Percentiles rank a stretch among this genome's conserved stretches.
Conservation (phyloP, 345 rosid species). For the Euphorbia lathyris region DNA sequence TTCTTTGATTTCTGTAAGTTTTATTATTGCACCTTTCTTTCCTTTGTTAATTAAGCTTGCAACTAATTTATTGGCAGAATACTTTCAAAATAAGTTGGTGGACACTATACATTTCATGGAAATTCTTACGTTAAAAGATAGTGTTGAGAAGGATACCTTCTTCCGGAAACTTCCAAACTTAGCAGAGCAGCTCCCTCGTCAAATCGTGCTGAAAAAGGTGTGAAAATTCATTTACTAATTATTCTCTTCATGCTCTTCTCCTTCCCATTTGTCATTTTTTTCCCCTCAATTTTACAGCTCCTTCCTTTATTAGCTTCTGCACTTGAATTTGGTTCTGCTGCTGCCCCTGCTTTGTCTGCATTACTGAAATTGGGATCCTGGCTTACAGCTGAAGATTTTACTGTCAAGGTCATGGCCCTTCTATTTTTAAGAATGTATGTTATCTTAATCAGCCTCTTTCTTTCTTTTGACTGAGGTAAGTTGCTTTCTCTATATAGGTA, state of each 20-base stretch:
- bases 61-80: slow-evolving; percentile 57
- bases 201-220: slow-evolving; percentile 92
- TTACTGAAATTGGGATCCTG: slow-evolving; percentile 94
- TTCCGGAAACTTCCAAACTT: slow-evolving; percentile 96
- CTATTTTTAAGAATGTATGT: slow-evolving; percentile 1
- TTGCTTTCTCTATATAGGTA: slow-evolving; percentile 43
- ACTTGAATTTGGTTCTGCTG: slow-evolving; percentile 98
- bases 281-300: slow-evolving; percentile 55
- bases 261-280: slow-evolving; percentile 26
- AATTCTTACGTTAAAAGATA: slow-evolving; percentile 90
- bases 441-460: neutral
- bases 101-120: slow-evolving; percentile 99
- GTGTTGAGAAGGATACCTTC: slow-evolving; percentile 92
- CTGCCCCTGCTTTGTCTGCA: slow-evolving; percentile 89
- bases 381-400: slow-evolving; percentile 88
- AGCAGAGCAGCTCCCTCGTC: slow-evolving; percentile 98
- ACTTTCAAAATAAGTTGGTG: slow-evolving; percentile 98
- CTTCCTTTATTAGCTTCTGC: slow-evolving; percentile 97
- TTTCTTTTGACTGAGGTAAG: neutral
- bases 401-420: slow-evolving; percentile 54
- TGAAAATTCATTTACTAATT: slow-evolving; percentile 22
- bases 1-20: neutral
- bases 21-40: neutral
- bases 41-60: neutral
- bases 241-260: slow-evolving; percentile 7